A percentile compares a stretch with the other conserved stretches of the same genome.
Evolutionary conservation across 1,139 yeast genomes (phyloP).

Genomic region (Lodderomyces theae): DNA sequence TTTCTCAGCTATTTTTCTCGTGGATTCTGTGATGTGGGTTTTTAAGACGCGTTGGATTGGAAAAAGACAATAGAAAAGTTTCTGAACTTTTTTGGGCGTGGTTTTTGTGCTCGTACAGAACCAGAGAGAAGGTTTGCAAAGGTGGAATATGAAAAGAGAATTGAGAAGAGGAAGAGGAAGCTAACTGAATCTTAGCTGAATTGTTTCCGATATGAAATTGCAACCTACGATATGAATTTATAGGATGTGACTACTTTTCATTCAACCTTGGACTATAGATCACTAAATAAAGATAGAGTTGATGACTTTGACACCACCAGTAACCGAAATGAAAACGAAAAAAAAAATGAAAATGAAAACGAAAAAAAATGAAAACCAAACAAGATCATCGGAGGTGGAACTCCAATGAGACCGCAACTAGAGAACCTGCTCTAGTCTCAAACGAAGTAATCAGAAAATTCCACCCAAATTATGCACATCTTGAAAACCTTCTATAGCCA

Average conservation of each 20-base stretch:
- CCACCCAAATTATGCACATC: conserved; percentile 1
- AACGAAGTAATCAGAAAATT: background rate
- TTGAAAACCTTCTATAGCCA: background rate
- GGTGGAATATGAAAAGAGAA: too few species aligned
- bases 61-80: background rate
- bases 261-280: conserved; percentile 1
- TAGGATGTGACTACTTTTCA: conserved; percentile 1
- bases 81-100: too few species aligned
- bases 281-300: background rate
- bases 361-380: background rate
- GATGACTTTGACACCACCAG: background rate
- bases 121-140: background rate
- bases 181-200: too few species aligned
- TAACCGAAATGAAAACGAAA: background rate
- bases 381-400: too few species aligned
- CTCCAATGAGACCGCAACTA: background rate
- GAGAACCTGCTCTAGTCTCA: background rate
- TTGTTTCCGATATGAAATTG: too few species aligned
- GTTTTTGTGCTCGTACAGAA: too few species aligned
- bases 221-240: too few species aligned
- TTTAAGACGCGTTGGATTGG: background rate
- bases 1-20: too few species aligned
- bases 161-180: too few species aligned
- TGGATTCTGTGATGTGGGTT: too few species aligned
- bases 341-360: background rate